These are phyloP conservation scores for Zygoascus ofunaensis DNA, from an alignment of 805 yeast species.

Conservation along the genomic window DNA sequence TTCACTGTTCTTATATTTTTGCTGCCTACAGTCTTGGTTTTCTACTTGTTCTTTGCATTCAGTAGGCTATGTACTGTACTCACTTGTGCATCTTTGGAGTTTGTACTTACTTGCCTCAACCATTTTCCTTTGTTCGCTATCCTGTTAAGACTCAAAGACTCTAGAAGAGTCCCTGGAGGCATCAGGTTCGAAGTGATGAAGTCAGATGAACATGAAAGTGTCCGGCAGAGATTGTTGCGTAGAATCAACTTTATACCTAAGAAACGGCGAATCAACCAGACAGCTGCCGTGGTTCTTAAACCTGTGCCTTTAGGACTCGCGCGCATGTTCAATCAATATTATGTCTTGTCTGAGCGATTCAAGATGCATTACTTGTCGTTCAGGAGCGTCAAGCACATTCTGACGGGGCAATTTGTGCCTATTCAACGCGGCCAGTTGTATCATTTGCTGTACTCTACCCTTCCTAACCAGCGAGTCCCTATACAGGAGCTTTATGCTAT, in stretches of 20 bases:
- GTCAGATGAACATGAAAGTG: neutral
- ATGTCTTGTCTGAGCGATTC: conserved; percentile 33
- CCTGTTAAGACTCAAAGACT: conserved; percentile 69
- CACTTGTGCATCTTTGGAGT: conserved; percentile 45
- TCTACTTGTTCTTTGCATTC: conserved; percentile 63
- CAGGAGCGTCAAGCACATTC: conserved; percentile 32
- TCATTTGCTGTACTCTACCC: conserved; percentile 41
- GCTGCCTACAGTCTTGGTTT: conserved; percentile 80
- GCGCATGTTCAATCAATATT: conserved; percentile 43
- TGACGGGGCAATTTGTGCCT: conserved; percentile 39
- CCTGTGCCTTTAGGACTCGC: conserved; percentile 39
- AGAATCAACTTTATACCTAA: neutral
- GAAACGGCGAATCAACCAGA: conserved; percentile 3
- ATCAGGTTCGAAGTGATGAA: conserved; percentile 26
- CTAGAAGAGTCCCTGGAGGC: conserved; percentile 58
- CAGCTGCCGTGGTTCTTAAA: conserved; percentile 25
- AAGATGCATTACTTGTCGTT: conserved; percentile 37
- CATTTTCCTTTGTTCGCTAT: conserved; percentile 83
- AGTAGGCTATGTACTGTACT: conserved; percentile 45
- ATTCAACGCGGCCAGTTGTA: conserved; percentile 44
- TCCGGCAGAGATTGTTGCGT: neutral
- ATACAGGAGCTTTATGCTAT: conserved; percentile 8
- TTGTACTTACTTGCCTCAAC: conserved; percentile 55
- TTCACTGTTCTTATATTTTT: conserved; percentile 73
- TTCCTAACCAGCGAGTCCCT: conserved; percentile 36